Percentiles rank a stretch among this genome's conserved stretches.
phyloP scores from a whole-genome alignment of 2,329 filamentous ascomycete species.

The Byssochlamys sp. region DNA sequence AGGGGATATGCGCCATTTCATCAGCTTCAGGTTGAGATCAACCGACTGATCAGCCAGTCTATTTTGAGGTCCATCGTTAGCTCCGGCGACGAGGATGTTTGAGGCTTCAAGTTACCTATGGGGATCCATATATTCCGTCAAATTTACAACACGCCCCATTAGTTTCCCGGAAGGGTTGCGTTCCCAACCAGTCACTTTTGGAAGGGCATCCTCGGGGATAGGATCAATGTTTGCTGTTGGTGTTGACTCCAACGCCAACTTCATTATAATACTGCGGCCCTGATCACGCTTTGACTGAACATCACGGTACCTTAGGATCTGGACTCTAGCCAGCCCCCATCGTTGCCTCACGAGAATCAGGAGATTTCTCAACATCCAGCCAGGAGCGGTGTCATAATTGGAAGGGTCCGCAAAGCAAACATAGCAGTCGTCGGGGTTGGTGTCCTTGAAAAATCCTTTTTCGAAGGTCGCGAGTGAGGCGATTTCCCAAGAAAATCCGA shows the following conservation, averaged over 20 bases:
- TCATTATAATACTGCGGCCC: conserved; percentile 69
- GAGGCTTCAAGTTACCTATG: conserved; percentile 37
- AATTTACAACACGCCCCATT: conserved; percentile 64
- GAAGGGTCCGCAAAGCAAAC: conserved; percentile 87
- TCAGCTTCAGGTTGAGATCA: conserved; percentile 90
- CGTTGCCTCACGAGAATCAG: conserved; percentile 73
- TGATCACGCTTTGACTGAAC: conserved; percentile 67
- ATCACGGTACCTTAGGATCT: conserved; percentile 85
- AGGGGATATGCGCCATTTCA: conserved; percentile 96
- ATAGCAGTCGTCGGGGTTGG: conserved; percentile 64
- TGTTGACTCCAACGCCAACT: conserved; percentile 39
- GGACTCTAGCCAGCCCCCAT: conserved; percentile 65
- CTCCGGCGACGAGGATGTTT: not conserved
- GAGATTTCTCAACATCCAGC: conserved; percentile 87
- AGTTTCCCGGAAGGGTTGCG: conserved; percentile 70
- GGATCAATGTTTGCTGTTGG: conserved; percentile 18
- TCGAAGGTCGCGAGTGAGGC: conserved; percentile 70
- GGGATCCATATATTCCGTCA: conserved; percentile 91
- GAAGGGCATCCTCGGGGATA: conserved; percentile 43
- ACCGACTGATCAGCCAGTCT: conserved; percentile 82
- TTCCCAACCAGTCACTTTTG: conserved; percentile 94
- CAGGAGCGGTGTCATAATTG: conserved; percentile 75
- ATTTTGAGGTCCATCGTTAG: not conserved
- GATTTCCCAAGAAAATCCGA: conserved; percentile 68
- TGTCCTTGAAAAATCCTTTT: conserved; percentile 70